A percentile compares a stretch with the other conserved stretches of the same genome.
Conservation (phyloP, 495 filamentous ascomycete species). For the Trichoderma asperelloides region DNA sequence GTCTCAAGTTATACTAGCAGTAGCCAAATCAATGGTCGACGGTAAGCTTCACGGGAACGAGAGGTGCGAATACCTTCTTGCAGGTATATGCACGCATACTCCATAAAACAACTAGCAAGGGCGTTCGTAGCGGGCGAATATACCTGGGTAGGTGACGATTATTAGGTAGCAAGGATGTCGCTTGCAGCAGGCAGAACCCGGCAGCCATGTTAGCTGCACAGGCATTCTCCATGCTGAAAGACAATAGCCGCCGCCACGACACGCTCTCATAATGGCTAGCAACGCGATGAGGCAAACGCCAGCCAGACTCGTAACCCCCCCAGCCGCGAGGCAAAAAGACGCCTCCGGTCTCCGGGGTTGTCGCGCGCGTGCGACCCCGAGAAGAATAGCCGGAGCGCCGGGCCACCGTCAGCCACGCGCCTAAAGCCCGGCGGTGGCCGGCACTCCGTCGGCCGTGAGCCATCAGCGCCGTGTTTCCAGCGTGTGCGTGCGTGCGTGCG, state of each 20-base stretch:
- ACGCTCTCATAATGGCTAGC: not conserved
- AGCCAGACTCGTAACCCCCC: not conserved
- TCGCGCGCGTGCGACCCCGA: not conserved
- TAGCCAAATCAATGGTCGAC: not conserved
- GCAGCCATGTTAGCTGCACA: not conserved
- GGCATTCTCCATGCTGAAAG: not conserved
- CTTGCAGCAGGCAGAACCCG: not conserved
- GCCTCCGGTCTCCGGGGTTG: not conserved
- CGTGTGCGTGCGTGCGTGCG: too few species aligned
- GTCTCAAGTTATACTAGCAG: not conserved
- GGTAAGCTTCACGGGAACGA: not conserved
- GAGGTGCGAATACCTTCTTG: not conserved
- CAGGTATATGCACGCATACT: not conserved
- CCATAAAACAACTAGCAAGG: not conserved
- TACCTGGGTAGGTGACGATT: not conserved
- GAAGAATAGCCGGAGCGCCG: not conserved
- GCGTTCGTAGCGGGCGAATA: not conserved
- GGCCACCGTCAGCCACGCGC: not conserved
- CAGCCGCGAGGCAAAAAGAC: not conserved
- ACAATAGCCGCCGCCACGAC: not conserved
- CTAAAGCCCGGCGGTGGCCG: constrained; percentile 3
- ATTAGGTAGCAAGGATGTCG: not conserved
- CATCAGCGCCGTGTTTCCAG: not conserved
- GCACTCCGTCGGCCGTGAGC: not conserved
- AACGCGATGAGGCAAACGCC: not conserved